Conservation (phyloP, 192 early-diverging fungal genomes). For the Ambispora gerdemannii region DNA sequence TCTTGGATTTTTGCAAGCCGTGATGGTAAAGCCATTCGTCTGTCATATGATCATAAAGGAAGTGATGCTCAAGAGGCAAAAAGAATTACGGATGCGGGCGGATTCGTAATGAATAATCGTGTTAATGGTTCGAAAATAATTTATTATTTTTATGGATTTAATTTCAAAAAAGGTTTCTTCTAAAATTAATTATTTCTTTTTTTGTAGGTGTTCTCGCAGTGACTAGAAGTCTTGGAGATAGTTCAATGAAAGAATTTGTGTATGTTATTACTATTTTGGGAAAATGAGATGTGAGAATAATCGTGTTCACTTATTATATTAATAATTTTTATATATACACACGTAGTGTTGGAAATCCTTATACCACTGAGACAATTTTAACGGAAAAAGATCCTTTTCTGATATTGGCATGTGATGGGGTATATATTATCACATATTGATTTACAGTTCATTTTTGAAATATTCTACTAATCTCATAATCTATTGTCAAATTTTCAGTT, state of each 20-base stretch:
- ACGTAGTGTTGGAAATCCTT: constrained; percentile 80
- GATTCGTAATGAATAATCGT: constrained; percentile 96
- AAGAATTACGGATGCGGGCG: constrained; percentile 88
- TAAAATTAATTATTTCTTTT: background rate
- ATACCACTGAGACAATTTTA: constrained; percentile 88
- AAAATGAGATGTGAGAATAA: no score
- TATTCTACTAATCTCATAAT: constrained; percentile 6
- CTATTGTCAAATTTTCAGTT: constrained; percentile 51
- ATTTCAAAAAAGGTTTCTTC: constrained; percentile 2
- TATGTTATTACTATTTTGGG: background rate
- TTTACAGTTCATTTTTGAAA: no score
- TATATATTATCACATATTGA: constrained; percentile 40
- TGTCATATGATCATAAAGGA: constrained; percentile 99
- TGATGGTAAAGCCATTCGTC: constrained; percentile 72
- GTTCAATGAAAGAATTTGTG: constrained; percentile 94
- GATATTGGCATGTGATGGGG: constrained; percentile 97
- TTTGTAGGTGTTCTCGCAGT: constrained; percentile 84
- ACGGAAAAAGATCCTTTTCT: constrained; percentile 71
- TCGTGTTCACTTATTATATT: no score
- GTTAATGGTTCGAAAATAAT: constrained; percentile 94
- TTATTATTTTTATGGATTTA: background rate
- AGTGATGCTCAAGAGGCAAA: constrained; percentile 85
- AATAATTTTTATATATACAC: no score
- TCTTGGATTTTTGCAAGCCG: constrained; percentile 49
- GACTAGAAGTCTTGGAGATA: constrained; percentile 92